Percentiles rank a stretch among this genome's conserved stretches.
Conservation (phyloP, 1,139 yeast species). For the Hansenula anomala region DNA sequence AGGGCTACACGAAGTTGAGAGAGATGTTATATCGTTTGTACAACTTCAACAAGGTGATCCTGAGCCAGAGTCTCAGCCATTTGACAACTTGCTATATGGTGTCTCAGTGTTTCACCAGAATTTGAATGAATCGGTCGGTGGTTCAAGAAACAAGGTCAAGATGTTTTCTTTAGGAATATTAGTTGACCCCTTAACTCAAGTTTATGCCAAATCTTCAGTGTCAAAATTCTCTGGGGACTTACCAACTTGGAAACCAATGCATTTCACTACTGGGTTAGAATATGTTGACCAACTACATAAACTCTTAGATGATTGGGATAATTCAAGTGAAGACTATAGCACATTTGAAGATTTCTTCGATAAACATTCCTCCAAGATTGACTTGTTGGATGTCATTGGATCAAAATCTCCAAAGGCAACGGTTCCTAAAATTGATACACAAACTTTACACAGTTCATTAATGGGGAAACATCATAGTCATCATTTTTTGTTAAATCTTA, state of each 20-base stretch:
- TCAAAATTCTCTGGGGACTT: conserved; percentile 13
- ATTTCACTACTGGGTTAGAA: conserved; percentile 54
- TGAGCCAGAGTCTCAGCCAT: conserved; percentile 19
- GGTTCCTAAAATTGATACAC: neutral
- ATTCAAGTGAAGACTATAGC: conserved; percentile 15
- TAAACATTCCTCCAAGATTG: conserved; percentile 12
- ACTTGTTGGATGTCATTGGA: conserved; percentile 9
- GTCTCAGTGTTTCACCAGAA: conserved; percentile 45
- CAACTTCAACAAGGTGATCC: conserved; percentile 33
- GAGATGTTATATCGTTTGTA: conserved; percentile 52
- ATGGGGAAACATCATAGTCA: conserved; percentile 16
- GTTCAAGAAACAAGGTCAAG: conserved; percentile 46
- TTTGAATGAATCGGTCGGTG: conserved; percentile 20
- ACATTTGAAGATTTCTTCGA: conserved; percentile 30
- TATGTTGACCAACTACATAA: conserved; percentile 43
- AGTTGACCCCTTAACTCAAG: conserved; percentile 34
- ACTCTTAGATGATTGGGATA: conserved; percentile 32
- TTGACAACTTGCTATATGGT: conserved; percentile 34
- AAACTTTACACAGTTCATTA: neutral
- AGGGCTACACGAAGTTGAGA: conserved; percentile 63
- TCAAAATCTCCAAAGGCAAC: conserved; percentile 17
- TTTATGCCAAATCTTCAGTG: conserved; percentile 10
- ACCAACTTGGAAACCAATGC: conserved; percentile 47
- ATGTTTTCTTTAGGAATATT: conserved; percentile 65
- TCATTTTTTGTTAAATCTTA: conserved; percentile 49